Base-by-base conservation (phyloP, 345 rosid genomes). In the Theobroma cacao region DNA sequence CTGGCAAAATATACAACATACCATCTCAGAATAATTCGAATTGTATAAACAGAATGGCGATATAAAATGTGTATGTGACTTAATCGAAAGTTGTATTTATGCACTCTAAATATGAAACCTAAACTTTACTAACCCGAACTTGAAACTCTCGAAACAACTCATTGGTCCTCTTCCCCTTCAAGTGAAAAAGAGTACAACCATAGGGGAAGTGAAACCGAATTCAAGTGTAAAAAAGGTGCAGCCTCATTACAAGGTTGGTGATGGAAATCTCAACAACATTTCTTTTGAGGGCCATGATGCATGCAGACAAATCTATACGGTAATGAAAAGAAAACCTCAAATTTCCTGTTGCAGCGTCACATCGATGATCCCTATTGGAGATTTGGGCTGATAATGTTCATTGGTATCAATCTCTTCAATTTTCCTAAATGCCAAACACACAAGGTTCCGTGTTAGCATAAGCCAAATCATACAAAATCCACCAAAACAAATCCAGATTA, bases 331-430 rank as follows among this genome's bases (percentile, higher is more conserved):
- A 75, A 38, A 45, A 18, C 11, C 31, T 88, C 88, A 93, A 45
- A 83, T 67, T 68, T 91, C 91, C 30, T 75, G 91, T 82, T 89
- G 84, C 77, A 91, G 85, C 65, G 80, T 79, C 80, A 91, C 85
- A 14, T 78, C 74, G 75, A 75, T 76, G 86, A 95, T 95, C 82
- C 82, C 88, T 53, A 91, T 81, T 3, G 85, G 81, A 59, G 94
- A 90, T 84, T 89, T 95, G 47, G 97, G 98, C 78, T 81, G 88
- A 79, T 85, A 93, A 76, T 87, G 93, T 80, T 89, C 93, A 80
- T 95, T 97, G 3, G 98, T 95, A 84, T 93, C 95, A 50, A 91
- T 91, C 88, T 91, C 98, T 78, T 95, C 98, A 28, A 93, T 95
- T 89, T n/a, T 95, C 98, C 98, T 95, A 61, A 60, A 41, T 60